phyloP scores from a whole-genome alignment of 2,329 filamentous ascomycete genomes.

The Macrophomina pseudophaseolina region DNA sequence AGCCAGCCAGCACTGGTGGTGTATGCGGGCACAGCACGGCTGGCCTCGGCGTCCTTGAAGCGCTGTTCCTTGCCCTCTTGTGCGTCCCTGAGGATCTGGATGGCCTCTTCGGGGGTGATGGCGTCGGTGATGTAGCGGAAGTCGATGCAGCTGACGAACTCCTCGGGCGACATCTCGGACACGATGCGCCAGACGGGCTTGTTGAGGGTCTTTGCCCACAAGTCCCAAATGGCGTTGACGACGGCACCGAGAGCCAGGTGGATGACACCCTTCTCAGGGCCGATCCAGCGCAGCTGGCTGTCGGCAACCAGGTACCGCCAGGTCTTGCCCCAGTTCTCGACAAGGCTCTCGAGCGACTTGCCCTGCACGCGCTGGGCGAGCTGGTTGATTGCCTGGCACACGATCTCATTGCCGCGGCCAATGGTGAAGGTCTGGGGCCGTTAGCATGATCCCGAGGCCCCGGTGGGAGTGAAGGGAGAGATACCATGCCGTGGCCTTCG shows the following conservation, averaged over 20 bases:
- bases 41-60: slow-evolving; percentile 73
- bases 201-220: slow-evolving; percentile 85
- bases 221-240: slow-evolving; percentile 90
- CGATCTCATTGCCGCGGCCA: slow-evolving; percentile 88
- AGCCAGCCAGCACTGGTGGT: slow-evolving; percentile 91
- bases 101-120: slow-evolving; percentile 83
- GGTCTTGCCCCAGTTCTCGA: slow-evolving; percentile 81
- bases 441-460: slow-evolving; percentile 22
- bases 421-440: slow-evolving; percentile 71
- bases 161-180: slow-evolving; percentile 85
- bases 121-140: slow-evolving; percentile 95
- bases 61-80: slow-evolving; percentile 73
- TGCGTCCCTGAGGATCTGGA: slow-evolving; percentile 69
- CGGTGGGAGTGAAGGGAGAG: neutral
- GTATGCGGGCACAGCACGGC: slow-evolving; percentile 83
- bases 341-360: slow-evolving; percentile 75
- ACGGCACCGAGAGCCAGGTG: slow-evolving; percentile 88
- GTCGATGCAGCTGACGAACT: slow-evolving; percentile 87
- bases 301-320: slow-evolving; percentile 93
- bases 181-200: slow-evolving; percentile 93
- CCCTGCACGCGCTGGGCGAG: slow-evolving; percentile 77
- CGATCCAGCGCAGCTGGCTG: slow-evolving; percentile 90
- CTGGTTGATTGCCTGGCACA: slow-evolving; percentile 81
- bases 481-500: slow-evolving; percentile 79
- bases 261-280: slow-evolving; percentile 91